Base-by-base conservation (phyloP, 106 monocot species). In the Dendrobium nobile region DNA sequence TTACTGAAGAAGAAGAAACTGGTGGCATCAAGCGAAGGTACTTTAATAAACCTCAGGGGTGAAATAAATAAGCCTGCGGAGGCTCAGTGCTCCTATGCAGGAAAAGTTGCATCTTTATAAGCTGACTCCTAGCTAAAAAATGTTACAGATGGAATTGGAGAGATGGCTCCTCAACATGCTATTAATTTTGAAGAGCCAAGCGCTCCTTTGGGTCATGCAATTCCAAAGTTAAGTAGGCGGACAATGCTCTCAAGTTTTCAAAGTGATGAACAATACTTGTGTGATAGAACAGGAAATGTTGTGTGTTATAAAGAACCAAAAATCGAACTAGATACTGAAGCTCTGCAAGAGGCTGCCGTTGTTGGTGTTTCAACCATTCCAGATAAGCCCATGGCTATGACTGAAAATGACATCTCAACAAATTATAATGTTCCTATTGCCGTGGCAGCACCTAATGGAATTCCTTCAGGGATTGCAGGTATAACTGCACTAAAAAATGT, bases 221-320 rank as follows among this genome's bases (percentile, higher is more conserved):
- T 4, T 70, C 3, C 70, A 70, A 33, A 22, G 70, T 10, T 70
- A 37, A 11, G 37, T 37, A 33, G 70, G 15, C 7, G 13, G 10
- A 15, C 15, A 22, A 13, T 37, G 33, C 33, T 4, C 15, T 33
- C 28, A 7, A 70, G 28, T 28, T 37, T 17, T 33, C 27, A 31
- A 20, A 79, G 45, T 37, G 77, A 80, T 56, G 87, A 80, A 80
- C 41, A 37, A 27, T 68, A 75, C 28, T 5, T 33, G 45, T 27
- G 44, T 76, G 87, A 78, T 4, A 79, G 31, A 37, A 17, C 42
- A 41, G 59, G 45, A 54, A 79, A 68, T 11, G 1, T 45, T 3
- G 19, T 78, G 44, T 47, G 27, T 78, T 77, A 47, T 13, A 84
- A 84, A 82, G 78, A 80, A 17, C 86, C 91, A 31, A 86, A 92